Conservation (phyloP, 148 eudicot species). For the Hydrangea macrophylla region DNA sequence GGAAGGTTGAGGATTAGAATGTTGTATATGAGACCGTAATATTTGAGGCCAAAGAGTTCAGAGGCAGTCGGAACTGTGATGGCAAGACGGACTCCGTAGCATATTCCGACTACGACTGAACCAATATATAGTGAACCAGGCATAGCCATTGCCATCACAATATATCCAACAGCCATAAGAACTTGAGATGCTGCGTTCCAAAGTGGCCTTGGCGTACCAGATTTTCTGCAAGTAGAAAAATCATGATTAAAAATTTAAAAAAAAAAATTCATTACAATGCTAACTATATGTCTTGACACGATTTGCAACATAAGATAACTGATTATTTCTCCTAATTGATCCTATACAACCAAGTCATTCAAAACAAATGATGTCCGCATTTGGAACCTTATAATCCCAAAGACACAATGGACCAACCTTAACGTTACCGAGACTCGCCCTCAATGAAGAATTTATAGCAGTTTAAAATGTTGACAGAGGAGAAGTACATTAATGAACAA, state of each 20-base stretch:
- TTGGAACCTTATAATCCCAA: too few species aligned
- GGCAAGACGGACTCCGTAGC: constrained; percentile 68
- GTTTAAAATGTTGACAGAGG: too few species aligned
- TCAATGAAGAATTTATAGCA: too few species aligned
- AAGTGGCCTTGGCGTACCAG: constrained; percentile 46
- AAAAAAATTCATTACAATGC: too few species aligned
- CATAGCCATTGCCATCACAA: constrained; percentile 46
- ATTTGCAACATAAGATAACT: not conserved
- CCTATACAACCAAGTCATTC: not conserved
- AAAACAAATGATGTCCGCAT: not conserved
- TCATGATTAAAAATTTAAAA: too few species aligned
- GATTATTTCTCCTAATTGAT: not conserved
- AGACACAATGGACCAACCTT: too few species aligned
- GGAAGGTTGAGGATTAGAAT: constrained; percentile 28
- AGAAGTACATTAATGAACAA: too few species aligned
- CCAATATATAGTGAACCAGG: constrained; percentile 56
- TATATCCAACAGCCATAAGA: constrained; percentile 36
- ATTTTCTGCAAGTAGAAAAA: constrained; percentile 33
- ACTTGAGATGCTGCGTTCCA: constrained; percentile 57
- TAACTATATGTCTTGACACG: too few species aligned
- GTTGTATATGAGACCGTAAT: constrained; percentile 56
- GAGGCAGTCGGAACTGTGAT: constrained; percentile 55
- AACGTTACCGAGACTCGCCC: too few species aligned
- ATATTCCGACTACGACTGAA: constrained; percentile 44
- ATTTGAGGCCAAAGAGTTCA: constrained; percentile 53